Base-by-base conservation (phyloP, 257 asterid species). In the Solanum lycopersicoides region DNA sequence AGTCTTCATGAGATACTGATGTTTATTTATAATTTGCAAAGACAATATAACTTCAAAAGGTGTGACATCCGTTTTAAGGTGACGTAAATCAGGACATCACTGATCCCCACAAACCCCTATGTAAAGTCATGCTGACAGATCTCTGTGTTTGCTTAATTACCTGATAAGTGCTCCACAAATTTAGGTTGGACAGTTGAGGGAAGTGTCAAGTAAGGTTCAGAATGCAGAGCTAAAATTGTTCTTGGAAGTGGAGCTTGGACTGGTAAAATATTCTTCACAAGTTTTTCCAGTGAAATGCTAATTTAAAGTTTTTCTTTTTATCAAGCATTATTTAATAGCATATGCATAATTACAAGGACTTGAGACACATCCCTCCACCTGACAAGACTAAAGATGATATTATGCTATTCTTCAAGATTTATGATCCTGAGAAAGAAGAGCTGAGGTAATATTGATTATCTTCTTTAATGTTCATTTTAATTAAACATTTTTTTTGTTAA, bases 141-240 rank as follows among this genome's bases (percentile, higher is more conserved):
- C 32, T n/a, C 25, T 74, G 14, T 74, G 53, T 41, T 76, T 76
- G 35, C 35, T 41, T 34, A 76, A 41, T 76, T 41, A 76, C 83
- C 83, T 76, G 83, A 76, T 41, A 76, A 76, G 59, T 76, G 42
- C 83, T 75, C 23, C 35, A n/a, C 32, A 63, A 77, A 5, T 91
- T 89, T 92, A 97, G 99, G 99, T 97, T 88, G 99, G 99, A 82
- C 92, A 95, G 89, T 87, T 97, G 94, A 95, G 97, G 89, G 99
- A 97, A 89, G 95, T 90, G 72, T 96, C 96, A 56, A 95, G 91
- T 85, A 96, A 95, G 89, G 93, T 91, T 41, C 92, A 95, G 86
- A 93, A 93, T 90, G 98, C 99, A 14, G 99, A 97, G 56, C 92
- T 97, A 80, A 96, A 95, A 89, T 90, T 97, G 88, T 95, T 95